A percentile compares a stretch with the other conserved stretches of the same genome.
phyloP scores from a whole-genome alignment of 345 rosid species.

The Clarkia xantiana region DNA sequence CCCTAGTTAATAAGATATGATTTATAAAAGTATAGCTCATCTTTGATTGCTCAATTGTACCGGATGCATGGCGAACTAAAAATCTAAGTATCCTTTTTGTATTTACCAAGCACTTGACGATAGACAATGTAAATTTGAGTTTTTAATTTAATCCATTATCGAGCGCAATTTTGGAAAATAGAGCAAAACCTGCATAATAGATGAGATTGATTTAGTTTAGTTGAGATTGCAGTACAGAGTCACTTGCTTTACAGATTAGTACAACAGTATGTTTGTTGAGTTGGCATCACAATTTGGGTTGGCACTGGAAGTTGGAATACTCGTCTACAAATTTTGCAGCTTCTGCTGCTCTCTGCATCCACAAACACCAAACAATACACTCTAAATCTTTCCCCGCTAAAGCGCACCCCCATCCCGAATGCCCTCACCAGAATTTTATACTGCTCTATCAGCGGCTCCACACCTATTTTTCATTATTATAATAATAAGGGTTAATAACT shows the following conservation, averaged over 20 bases:
- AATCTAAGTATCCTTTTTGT: no score
- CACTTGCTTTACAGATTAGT: slow-evolving; percentile 59
- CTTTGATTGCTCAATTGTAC: no score
- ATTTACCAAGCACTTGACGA: no score
- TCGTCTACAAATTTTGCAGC: slow-evolving; percentile 57
- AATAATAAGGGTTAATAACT: no score
- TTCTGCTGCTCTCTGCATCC: slow-evolving; percentile 39
- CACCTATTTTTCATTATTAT: slow-evolving; percentile 25
- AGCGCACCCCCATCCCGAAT: slow-evolving; percentile 80
- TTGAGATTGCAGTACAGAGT: slow-evolving; percentile 27
- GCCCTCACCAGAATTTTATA: slow-evolving; percentile 54
- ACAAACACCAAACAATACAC: slow-evolving; percentile 83
- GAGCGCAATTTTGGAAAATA: no score
- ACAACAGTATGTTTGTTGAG: slow-evolving; percentile 29
- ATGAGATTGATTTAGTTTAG: no score
- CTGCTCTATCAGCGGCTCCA: slow-evolving; percentile 65
- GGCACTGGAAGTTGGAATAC: slow-evolving; percentile 42
- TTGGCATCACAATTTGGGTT: slow-evolving; percentile 47
- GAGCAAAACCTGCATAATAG: no score
- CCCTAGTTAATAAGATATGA: no score
- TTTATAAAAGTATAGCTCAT: no score
- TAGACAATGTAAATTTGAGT: no score
- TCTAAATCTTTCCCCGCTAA: slow-evolving; percentile 90
- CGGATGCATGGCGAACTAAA: no score
- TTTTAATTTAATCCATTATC: no score